Percentiles rank a stretch among this genome's conserved stretches.
phyloP scores from a whole-genome alignment of 148 eudicot genomes.

The Chenopodium berlandieri region DNA sequence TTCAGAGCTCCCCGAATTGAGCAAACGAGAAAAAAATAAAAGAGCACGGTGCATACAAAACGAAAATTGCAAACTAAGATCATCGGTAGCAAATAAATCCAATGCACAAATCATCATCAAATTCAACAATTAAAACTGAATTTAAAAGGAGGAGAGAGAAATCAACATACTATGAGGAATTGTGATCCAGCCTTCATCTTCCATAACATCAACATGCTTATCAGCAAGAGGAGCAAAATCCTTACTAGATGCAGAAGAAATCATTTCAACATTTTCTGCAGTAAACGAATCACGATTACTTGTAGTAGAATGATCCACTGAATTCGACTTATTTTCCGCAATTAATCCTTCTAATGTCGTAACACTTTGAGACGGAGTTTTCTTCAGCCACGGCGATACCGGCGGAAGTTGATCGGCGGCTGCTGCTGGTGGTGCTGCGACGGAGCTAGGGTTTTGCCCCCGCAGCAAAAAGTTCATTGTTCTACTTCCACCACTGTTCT shows the following conservation, averaged over 20 bases:
- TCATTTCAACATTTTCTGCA: constrained; percentile 26
- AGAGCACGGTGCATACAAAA: no score
- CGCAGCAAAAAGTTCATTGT: constrained; percentile 88
- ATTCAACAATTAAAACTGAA: not conserved
- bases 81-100: not conserved
- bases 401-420: constrained; percentile 37
- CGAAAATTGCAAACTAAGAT: not conserved
- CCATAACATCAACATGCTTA: constrained; percentile 64
- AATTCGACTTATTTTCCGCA: constrained; percentile 44
- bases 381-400: constrained; percentile 33
- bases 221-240: constrained; percentile 47
- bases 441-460: constrained; percentile 50
- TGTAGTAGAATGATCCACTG: constrained; percentile 13
- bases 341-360: constrained; percentile 67
- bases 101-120: not conserved
- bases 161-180: constrained; percentile 59
- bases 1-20: no score
- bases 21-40: no score
- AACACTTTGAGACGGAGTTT: constrained; percentile 33
- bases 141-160: not conserved
- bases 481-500: constrained; percentile 12
- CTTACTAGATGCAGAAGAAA: constrained; percentile 34
- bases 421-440: constrained; percentile 36
- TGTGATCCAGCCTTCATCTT: constrained; percentile 78
- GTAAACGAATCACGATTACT: constrained; percentile 27